Evolutionary conservation across 2,329 filamentous ascomycete genomes (phyloP), one percentile per base, ranked within the genome.

Genomic region (Aspergillus flavus): DNA sequence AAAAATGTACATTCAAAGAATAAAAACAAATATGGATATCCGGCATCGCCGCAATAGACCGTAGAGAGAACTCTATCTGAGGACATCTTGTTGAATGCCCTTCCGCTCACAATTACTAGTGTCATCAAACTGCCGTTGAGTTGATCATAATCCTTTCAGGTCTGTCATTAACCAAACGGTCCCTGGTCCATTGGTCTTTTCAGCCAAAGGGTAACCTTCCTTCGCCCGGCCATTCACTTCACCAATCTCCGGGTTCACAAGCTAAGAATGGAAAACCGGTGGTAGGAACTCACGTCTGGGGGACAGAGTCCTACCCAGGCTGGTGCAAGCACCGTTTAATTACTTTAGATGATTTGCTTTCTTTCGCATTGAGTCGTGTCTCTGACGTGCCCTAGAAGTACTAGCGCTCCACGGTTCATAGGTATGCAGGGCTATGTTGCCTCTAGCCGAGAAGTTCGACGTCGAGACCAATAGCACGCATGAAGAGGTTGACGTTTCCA

Each of bases 381-480:
- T 36, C 32, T 36, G 30, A 19, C 19, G 32, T 32, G 19, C 32
- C 32, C 19, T 36, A 36, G 16, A 21, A 36, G 52, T n/a, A 41
- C 34, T n/a, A 39, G 30, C 52, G 14, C 21, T 39, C 52, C 12
- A 36, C n/a, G 9, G n/a, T n/a, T 30, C 16, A 26, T 55, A 55
- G 52, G 11, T 55, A 55, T 21, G 30, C 11, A 23, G 34, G n/a
- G 52, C 4, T 21, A 19, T 10, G 7, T 21, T 10, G 2, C 26
- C 21, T 34, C 83, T 80, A 89, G 69, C 85, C 86, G 67, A 90
- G 82, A 71, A 89, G 78, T 68, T 97, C 95, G 57, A 99, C 95
- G 81, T 99, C 95, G 75, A 99, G 85, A n/a, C 95, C 95, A 79
- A 99, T 97, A 61, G 94, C 95, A 73, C 93, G 91, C 94, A 99